Evolutionary conservation across 2,329 filamentous ascomycete genomes (phyloP).

Genomic region (Pezicula neosporulosa): DNA sequence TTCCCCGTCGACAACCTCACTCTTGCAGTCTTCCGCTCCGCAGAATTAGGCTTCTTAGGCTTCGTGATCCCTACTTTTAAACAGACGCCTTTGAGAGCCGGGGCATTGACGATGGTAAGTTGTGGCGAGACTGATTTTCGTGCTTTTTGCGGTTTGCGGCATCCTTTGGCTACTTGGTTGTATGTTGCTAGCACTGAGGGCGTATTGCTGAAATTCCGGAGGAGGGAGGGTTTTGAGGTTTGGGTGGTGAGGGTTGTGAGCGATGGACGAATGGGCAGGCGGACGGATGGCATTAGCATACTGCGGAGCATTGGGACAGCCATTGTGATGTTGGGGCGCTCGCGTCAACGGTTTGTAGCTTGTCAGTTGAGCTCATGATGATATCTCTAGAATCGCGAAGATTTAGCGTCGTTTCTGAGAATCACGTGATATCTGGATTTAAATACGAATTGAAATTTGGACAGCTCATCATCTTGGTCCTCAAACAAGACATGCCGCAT

Average conservation of each 20-base stretch:
- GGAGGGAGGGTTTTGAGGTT: slow-evolving; percentile 4
- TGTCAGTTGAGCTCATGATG: too few species aligned
- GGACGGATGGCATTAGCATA: slow-evolving; percentile 19
- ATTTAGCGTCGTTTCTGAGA: too few species aligned
- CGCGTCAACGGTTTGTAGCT: background rate
- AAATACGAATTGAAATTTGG: too few species aligned
- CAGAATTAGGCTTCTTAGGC: slow-evolving; percentile 98
- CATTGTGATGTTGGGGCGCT: slow-evolving; percentile 14
- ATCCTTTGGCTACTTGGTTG: slow-evolving; percentile 47
- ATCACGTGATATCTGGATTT: too few species aligned
- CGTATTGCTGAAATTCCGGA: slow-evolving; percentile 25
- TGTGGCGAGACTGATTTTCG: slow-evolving; percentile 88
- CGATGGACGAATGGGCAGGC: slow-evolving; percentile 10
- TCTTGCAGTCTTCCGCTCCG: slow-evolving; percentile 92
- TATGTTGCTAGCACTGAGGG: slow-evolving; percentile 24
- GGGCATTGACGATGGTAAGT: slow-evolving; percentile 63
- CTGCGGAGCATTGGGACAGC: slow-evolving; percentile 20
- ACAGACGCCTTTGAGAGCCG: slow-evolving; percentile 92
- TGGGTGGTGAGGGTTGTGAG: background rate
- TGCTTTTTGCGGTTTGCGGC: slow-evolving; percentile 73
- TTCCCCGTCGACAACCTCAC: slow-evolving; percentile 84
- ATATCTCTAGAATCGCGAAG: too few species aligned
- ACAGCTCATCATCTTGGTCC: too few species aligned
- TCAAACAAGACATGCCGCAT: too few species aligned
- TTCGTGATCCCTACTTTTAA: slow-evolving; percentile 90